Base-by-base conservation (phyloP, 2,329 filamentous ascomycete genomes). In the Dothideomycetidae sp. region DNA sequence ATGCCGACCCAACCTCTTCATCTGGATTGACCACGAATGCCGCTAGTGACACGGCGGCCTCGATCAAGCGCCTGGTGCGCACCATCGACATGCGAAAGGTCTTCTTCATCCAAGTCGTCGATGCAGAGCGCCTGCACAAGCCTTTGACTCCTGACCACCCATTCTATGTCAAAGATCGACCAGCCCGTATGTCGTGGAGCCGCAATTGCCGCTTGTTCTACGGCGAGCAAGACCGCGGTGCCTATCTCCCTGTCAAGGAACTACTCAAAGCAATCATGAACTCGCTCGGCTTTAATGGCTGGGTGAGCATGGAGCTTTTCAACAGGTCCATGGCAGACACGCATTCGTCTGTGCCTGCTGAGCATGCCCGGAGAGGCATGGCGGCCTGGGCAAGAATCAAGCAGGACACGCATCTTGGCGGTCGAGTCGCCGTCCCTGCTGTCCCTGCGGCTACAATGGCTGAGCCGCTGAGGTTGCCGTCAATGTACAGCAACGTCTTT, bases 91-190 rank as follows among this genome's bases (percentile, higher is more conserved):
- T 71, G 2, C 54, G 59, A 29, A 82, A 79, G 53, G 64, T 88
- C 0, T 82, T 84, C 48, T 82, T 81, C 48, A 64, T 88, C 1
- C 82, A 88, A 51, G 67, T 86, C 5, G 80, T 81, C 4, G 81
- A 88, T 49, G 81, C 73, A 1, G 78, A 83, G 53, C 63, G 68
- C 3, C 62, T 85, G 3, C 49, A 55, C 0, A 48, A 59, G 9
- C 78, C 78, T 0, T 53, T 84, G 5, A 48, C 64, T 2, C 50
- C 61, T 9, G 64, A 61, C 1, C 75, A 81, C 49, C 51, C 59
- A 3, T 77, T 70, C 48, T 66, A 75, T 55, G 59, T 67, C 5
- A 51, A 63, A 0, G 63, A 61, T 3, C 74, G 78, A 54, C 67
- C 66, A n/a, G 49, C 67, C 3, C 58, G 74, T 3, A 85, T 85